Evolutionary conservation across 495 filamentous ascomycete species (phyloP).

Genomic region (Talaromyces proteolyticus): DNA sequence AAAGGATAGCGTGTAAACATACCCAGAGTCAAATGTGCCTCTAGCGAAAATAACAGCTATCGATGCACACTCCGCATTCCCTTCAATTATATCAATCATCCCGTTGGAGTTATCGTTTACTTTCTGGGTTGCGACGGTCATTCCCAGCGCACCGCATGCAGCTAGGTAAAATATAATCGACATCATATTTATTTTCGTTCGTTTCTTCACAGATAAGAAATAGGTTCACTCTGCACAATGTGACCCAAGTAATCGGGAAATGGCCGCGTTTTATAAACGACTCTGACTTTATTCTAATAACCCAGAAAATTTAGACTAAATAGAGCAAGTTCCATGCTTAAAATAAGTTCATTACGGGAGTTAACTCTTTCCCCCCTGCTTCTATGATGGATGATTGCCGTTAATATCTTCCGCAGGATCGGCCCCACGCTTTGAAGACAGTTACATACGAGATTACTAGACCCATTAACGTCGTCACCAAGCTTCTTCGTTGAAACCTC

Average conservation of each 20-base stretch:
- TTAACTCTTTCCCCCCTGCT: too few species aligned
- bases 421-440: too few species aligned
- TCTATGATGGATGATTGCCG: too few species aligned
- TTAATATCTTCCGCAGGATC: too few species aligned
- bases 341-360: too few species aligned
- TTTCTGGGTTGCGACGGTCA: neutral
- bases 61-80: neutral
- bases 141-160: neutral
- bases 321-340: too few species aligned
- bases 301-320: too few species aligned
- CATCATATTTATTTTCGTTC: neutral
- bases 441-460: too few species aligned
- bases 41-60: neutral
- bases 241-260: neutral
- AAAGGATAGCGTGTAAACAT: neutral
- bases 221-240: neutral
- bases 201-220: neutral
- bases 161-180: neutral
- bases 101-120: neutral
- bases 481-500: too few species aligned
- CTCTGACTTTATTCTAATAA: too few species aligned
- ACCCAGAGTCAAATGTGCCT: neutral
- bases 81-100: neutral
- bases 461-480: too few species aligned
- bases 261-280: neutral